Percentiles rank a stretch among this genome's conserved stretches.
Conservation (phyloP, 345 rosid genomes). For the Hirschfeldia incana region DNA sequence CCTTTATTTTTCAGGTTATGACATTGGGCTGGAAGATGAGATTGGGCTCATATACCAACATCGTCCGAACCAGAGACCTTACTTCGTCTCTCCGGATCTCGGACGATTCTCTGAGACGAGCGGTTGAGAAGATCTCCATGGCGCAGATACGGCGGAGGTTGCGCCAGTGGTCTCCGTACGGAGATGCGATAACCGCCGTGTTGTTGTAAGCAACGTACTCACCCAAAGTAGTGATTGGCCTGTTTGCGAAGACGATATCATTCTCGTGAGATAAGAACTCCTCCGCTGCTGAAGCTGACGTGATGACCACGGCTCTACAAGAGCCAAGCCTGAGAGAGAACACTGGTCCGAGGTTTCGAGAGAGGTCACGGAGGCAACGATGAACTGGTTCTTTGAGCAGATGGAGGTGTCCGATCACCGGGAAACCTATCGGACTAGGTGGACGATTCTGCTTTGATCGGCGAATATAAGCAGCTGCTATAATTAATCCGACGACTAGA, state of each 20-base stretch:
- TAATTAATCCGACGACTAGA: neutral
- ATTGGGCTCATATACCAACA: no score
- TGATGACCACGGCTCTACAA: conserved; percentile 39
- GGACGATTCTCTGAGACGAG: conserved; percentile 28
- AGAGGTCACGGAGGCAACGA: conserved; percentile 24
- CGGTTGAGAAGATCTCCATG: conserved; percentile 39
- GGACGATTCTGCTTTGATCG: conserved; percentile 1
- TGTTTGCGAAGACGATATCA: conserved; percentile 50
- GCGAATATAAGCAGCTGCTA: neutral
- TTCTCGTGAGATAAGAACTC: conserved; percentile 46
- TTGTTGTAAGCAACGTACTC: conserved; percentile 41
- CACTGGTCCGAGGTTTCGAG: conserved; percentile 43
- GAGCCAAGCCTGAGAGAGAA: conserved; percentile 45
- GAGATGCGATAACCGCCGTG: conserved; percentile 30
- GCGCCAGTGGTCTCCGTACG: conserved; percentile 58
- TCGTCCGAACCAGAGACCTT: conserved; percentile 16
- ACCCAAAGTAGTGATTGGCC: conserved; percentile 25
- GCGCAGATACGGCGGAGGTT: conserved; percentile 50
- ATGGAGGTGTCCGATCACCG: conserved; percentile 30
- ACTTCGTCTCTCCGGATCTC: conserved; percentile 40
- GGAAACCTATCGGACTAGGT: conserved; percentile 19
- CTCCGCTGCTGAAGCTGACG: conserved; percentile 37
- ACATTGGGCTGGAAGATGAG: no score
- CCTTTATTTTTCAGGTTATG: no score
- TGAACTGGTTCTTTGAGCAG: conserved; percentile 40